phyloP scores from a whole-genome alignment of 495 filamentous ascomycete genomes.

The Terfezia claveryi region DNA sequence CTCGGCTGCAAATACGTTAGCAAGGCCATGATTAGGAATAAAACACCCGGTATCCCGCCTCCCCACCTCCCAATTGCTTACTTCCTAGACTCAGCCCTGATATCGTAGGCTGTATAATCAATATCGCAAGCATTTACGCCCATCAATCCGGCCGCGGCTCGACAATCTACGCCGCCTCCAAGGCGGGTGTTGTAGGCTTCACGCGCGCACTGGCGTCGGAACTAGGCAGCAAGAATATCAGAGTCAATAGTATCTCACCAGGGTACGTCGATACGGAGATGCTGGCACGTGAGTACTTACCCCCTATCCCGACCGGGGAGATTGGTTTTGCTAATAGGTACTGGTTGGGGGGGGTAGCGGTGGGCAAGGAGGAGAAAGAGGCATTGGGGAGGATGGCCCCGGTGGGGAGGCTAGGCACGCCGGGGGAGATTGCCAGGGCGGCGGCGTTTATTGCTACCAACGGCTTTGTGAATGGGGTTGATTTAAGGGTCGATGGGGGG shows the following conservation, averaged over 20 bases:
- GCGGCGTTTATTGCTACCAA: conserved; percentile 58
- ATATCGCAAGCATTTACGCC: conserved; percentile 52
- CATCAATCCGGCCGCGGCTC: conserved; percentile 40
- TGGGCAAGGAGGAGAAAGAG: conserved; percentile 45
- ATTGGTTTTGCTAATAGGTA: conserved; percentile 43
- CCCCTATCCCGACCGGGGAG: conserved; percentile 20
- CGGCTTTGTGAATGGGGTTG: conserved; percentile 61
- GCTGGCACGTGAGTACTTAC: conserved; percentile 30
- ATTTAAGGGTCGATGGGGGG: conserved; percentile 71
- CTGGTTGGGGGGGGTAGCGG: conserved; percentile 49
- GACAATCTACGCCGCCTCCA: conserved; percentile 53
- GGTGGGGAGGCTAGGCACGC: conserved; percentile 41
- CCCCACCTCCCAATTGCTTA: too few species aligned
- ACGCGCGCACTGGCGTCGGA: conserved; percentile 50
- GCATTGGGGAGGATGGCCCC: conserved; percentile 61
- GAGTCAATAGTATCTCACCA: conserved; percentile 64
- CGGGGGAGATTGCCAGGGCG: conserved; percentile 58
- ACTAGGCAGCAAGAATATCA: conserved; percentile 31
- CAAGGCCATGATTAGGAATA: conserved; percentile 26
- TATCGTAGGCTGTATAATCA: conserved; percentile 43
- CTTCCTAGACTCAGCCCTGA: too few species aligned
- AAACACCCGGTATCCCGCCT: neutral
- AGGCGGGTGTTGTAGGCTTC: conserved; percentile 54
- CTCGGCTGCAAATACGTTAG: conserved; percentile 36
- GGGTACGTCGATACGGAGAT: conserved; percentile 65